A percentile compares a stretch with the other conserved stretches of the same genome.
phyloP scores from a whole-genome alignment of 2,329 filamentous ascomycete genomes.

The Sporothrix variecibatus region DNA sequence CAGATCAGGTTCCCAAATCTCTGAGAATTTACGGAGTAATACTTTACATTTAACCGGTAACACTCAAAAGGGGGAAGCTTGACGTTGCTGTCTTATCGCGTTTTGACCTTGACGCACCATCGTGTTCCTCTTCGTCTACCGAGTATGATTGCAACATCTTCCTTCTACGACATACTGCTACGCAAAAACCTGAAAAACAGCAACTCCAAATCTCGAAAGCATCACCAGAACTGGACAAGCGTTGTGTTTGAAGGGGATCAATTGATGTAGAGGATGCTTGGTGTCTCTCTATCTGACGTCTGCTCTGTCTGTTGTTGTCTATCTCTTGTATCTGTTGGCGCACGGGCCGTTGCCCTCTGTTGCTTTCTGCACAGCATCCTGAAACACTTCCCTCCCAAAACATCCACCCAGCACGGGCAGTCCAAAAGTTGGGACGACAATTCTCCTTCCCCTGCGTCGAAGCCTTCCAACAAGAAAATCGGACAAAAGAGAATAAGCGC shows the following conservation, averaged over 20 bases:
- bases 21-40: too few species aligned
- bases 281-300: neutral
- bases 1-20: neutral
- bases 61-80: neutral
- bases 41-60: neutral
- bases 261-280: too few species aligned
- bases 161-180: neutral
- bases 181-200: neutral
- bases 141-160: neutral
- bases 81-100: neutral
- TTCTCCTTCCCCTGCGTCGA: neutral
- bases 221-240: neutral
- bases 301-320: neutral
- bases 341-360: neutral
- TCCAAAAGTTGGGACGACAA: constrained; percentile 10
- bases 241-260: constrained; percentile 4
- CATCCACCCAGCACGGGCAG: neutral
- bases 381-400: neutral
- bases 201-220: neutral
- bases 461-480: too few species aligned
- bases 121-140: neutral
- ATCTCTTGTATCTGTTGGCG: neutral
- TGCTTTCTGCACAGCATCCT: neutral
- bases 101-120: neutral
- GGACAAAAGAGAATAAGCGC: neutral